Evolutionary conservation across 768 basidiomycete genomes (phyloP), one percentile per base, ranked within the genome.

Genomic region (Calocera cornea): DNA sequence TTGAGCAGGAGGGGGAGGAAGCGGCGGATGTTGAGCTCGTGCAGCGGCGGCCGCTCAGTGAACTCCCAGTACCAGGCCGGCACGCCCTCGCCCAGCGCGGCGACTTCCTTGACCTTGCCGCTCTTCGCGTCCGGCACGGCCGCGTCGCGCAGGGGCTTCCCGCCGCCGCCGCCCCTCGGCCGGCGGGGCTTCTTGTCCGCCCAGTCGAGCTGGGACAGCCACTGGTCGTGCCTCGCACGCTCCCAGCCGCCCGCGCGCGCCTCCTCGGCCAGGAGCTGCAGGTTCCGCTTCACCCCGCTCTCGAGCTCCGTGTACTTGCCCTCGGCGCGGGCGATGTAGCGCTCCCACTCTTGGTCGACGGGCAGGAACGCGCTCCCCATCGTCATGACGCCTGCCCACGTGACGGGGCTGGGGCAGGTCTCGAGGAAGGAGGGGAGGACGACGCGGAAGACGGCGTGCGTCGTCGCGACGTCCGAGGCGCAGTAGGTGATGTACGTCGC

Each of bases 161-260:
- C 64, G 31, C 12, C 54, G 65, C 33, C 3, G 33, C 40, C 64
- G 70, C 17, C 71, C 70, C 33, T 75, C 71, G 11, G 71, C 75
- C 75, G 60, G 5, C 73, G 64, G 1, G 76, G 75, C 14, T 64
- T 69, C 76, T 98, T 97, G 0, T 91, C 91, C 0, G 90, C 87
- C 97, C 97, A 98, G 74, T 99, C 95, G 67, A 98, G 80, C 75
- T 99, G 97, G 64, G 80, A 83, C 16, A 95, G 76, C 92, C 93
- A 97, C 7, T 86, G 85, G 75, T 92, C 89, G 1, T 82, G 80
- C 74, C 81, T 83, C 88, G 86, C 92, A 64, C 74, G 76, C 34
- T 78, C 83, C 63, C 65, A 75, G 64, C 77, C 75, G 12, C 79
- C 76, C 8, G 65, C 72, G 71, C 80, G 81, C 7, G 83, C 81